Percentiles rank a stretch among this genome's conserved stretches.
Evolutionary conservation across 2,329 filamentous ascomycete genomes (phyloP).

Genomic region (Pyrenophora seminiperda): DNA sequence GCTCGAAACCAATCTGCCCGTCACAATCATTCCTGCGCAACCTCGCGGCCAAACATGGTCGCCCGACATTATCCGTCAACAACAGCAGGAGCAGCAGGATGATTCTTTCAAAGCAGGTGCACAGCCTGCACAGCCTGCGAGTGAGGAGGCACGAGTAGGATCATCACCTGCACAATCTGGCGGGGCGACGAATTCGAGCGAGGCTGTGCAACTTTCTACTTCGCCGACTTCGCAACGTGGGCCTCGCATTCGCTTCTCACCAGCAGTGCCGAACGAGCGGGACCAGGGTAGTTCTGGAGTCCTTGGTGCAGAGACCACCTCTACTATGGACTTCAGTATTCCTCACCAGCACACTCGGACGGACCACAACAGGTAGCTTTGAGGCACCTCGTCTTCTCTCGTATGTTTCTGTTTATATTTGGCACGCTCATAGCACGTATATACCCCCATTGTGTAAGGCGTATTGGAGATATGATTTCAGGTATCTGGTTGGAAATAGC

Average conservation of each 20-base stretch:
- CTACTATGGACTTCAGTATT: constrained; percentile 10
- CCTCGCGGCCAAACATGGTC: constrained; percentile 62
- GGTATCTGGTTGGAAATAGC: constrained; percentile 16
- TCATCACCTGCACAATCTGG: constrained; percentile 20
- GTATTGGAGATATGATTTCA: constrained; percentile 22
- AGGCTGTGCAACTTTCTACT: constrained; percentile 13
- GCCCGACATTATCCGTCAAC: constrained; percentile 46
- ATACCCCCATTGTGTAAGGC: constrained; percentile 29
- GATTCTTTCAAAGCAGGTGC: constrained; percentile 16
- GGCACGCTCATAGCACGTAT: constrained; percentile 28
- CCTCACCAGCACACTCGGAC: constrained; percentile 22
- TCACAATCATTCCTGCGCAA: constrained; percentile 66
- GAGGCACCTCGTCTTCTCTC: constrained; percentile 5
- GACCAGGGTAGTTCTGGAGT: constrained; percentile 11
- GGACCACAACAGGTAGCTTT: constrained; percentile 40
- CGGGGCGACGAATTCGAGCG: constrained; percentile 16
- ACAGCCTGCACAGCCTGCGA: constrained; percentile 22
- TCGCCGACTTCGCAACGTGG: constrained; percentile 23
- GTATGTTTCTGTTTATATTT: constrained; percentile 31
- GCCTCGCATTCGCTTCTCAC: constrained; percentile 35
- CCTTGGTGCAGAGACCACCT: constrained; percentile 19
- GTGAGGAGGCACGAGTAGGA: constrained; percentile 21
- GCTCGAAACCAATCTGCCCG: constrained; percentile 54
- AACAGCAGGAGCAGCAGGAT: constrained; percentile 29
- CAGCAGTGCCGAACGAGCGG: constrained; percentile 19